Conservation (phyloP, 108 stramenopile species). For the Schizochytrium sp. region DNA sequence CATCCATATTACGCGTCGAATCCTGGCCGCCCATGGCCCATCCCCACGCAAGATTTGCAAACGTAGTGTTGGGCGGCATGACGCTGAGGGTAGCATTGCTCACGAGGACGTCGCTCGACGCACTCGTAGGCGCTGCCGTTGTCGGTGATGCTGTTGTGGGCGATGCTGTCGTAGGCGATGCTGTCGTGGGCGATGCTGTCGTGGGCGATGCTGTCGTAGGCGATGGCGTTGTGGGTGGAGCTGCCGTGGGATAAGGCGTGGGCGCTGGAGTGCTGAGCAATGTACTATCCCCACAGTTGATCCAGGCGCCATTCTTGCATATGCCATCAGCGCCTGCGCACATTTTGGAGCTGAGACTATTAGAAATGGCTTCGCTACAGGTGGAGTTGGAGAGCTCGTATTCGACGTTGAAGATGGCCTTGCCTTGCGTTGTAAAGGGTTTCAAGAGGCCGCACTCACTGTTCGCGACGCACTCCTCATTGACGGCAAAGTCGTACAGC, state of each 20-base stretch:
- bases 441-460: background rate
- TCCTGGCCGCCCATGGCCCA: background rate
- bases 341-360: background rate
- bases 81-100: no score
- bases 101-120: background rate
- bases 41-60: conserved; percentile 10
- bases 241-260: background rate
- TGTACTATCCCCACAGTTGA: background rate
- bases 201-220: background rate
- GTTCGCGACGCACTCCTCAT: conserved; percentile 20
- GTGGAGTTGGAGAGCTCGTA: background rate
- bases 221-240: background rate
- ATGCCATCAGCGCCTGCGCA: background rate
- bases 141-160: background rate
- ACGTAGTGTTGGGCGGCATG: background rate
- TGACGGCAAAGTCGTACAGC: conserved; percentile 24
- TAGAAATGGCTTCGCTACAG: background rate
- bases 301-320: background rate
- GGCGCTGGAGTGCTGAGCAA: background rate
- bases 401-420: conserved; percentile 21
- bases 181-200: background rate
- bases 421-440: background rate
- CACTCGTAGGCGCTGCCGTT: background rate
- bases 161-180: background rate
- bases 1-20: background rate